Evolutionary conservation across 192 early-diverging fungal genomes (phyloP).

Genomic region (Entomortierella chlamydospora): DNA sequence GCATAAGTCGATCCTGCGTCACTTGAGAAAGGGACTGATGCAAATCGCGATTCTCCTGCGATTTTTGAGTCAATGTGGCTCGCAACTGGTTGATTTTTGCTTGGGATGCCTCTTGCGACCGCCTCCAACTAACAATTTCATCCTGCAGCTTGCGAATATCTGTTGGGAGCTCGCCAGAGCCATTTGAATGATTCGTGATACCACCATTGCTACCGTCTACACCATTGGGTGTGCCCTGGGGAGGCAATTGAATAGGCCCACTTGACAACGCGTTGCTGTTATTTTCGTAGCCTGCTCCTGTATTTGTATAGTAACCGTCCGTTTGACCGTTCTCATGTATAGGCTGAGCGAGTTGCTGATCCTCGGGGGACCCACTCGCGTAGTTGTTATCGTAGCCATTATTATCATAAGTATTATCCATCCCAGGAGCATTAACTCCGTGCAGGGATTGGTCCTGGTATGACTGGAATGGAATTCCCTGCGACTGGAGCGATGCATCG

Average conservation of each 20-base stretch:
- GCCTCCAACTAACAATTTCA: constrained; percentile 42
- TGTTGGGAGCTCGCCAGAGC: constrained; percentile 2
- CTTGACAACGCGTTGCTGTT: neutral
- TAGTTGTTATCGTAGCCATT: neutral
- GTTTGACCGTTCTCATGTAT: neutral
- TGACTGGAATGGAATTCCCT: neutral
- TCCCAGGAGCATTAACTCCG: neutral
- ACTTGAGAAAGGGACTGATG: constrained; percentile 30
- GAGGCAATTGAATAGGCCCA: neutral
- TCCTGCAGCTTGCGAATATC: constrained; percentile 50
- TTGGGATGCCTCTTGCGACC: constrained; percentile 38
- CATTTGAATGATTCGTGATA: neutral
- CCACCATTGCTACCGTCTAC: neutral
- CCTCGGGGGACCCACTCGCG: too few relatives aligned
- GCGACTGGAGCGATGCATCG: neutral
- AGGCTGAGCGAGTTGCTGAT: neutral
- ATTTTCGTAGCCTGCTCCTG: neutral
- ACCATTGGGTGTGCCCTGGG: neutral
- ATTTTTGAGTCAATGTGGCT: constrained; percentile 34
- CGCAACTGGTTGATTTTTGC: constrained; percentile 38
- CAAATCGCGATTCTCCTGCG: constrained; percentile 52
- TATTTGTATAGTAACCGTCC: neutral
- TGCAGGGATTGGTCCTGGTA: neutral
- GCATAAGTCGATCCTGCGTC: constrained; percentile 42
- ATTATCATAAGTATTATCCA: neutral